Base-by-base conservation (phyloP, 169 alveolate species). In the Eimeria praecox region DNA sequence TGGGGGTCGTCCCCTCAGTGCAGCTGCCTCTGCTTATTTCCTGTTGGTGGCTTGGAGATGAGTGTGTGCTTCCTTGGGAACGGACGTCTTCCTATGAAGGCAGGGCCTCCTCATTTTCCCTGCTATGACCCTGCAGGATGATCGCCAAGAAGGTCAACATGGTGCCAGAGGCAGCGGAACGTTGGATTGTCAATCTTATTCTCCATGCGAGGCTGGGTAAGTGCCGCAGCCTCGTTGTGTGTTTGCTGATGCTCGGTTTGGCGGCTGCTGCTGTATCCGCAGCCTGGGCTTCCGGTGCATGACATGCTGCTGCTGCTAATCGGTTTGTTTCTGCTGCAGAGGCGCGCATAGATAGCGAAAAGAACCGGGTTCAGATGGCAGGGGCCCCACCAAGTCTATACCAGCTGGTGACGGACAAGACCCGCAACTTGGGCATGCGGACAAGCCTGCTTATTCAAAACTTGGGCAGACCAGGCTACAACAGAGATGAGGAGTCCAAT, bases 271-370 rank as follows among this genome's bases (percentile, higher is more conserved):
- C 35, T 33, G 22, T 5, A 38, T 30, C n/a, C 46, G 44, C 44
- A 22, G 27, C 27, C 33, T 66, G 27, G 33, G 44, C 44, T 66
- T 40, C 46, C 24, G 69, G 71, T 42, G 86, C 90, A 71, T 56
- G 40, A 22, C 12, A 69, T 27, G 62, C 1, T 46, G 90, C 27
- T 44, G 71, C 44, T 87, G 64, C 22, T 38, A 0, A 24, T 35
- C 52, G 24, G 46, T 2, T 38, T 88, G 77, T 69, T 30, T 62
- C 54, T 59, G 35, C 44, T 78, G 87, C 95, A 95, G 99, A 98
- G 96, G 99, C 99, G 0, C 98, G 98, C 94, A 98, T 98, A 69
- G 99, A 98, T 95, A 97, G 98, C 95, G 99, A 98, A 96, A 97
- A 97, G 95, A 98, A 98, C 94, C 97, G 99, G 69, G 99, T 98